Percentiles rank a stretch among this genome's conserved stretches.
Conservation (phyloP, 2,329 filamentous ascomycete species). For the Fusarium xylarioides region DNA sequence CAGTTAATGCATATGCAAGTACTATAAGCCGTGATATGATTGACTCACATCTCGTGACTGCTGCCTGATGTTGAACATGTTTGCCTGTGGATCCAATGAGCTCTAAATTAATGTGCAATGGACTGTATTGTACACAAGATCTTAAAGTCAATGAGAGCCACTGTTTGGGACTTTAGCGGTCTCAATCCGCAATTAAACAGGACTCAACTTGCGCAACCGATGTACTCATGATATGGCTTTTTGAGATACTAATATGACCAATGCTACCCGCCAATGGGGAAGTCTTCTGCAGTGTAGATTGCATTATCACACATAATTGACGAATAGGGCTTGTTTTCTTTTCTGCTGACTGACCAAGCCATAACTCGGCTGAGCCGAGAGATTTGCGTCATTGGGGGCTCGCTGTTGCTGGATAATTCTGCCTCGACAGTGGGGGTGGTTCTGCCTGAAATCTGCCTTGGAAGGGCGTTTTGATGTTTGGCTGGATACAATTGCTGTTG, state of each 20-base stretch:
- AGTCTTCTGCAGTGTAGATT: not conserved
- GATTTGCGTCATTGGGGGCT: not conserved
- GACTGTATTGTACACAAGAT: not conserved
- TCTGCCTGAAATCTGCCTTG: not conserved
- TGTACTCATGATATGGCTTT: too few relatives aligned
- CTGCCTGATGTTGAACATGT: not conserved
- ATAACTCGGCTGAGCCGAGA: not conserved
- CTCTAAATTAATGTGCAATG: not conserved
- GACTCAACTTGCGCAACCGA: not conserved
- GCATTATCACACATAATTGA: not conserved
- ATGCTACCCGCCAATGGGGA: not conserved
- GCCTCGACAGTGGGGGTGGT: not conserved
- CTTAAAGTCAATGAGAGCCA: not conserved
- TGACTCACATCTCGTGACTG: not conserved
- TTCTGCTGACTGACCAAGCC: not conserved
- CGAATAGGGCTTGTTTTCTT: not conserved
- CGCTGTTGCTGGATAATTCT: not conserved
- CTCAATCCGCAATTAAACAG: not conserved
- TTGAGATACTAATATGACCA: not conserved
- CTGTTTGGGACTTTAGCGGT: not conserved
- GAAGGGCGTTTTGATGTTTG: rapidly evolving
- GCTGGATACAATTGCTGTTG: too few relatives aligned
- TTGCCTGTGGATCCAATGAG: not conserved
- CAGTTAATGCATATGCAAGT: slow-evolving; percentile 8
- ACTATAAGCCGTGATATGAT: not conserved